Percentiles rank a stretch among this genome's conserved stretches.
These are phyloP conservation scores for Magnolia changhungtana DNA, from an alignment of 164 flowering plant genomes.

Conservation along the genomic window DNA sequence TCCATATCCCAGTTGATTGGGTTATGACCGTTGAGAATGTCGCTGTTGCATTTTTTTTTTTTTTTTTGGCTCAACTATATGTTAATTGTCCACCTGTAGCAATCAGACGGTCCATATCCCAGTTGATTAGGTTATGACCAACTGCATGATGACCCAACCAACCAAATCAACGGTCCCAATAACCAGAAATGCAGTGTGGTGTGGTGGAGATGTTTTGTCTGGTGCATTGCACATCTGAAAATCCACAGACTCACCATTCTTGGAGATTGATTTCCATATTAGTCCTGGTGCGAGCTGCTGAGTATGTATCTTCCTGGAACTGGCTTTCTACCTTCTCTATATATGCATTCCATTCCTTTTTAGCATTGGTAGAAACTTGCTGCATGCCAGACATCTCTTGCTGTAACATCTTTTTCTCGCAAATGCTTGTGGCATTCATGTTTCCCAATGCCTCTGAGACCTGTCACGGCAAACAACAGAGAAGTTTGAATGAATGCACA, in stretches of 20 bases:
- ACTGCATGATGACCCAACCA: not conserved
- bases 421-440: conserved; percentile 32
- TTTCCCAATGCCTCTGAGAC: conserved; percentile 54
- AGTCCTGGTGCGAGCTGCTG: conserved; percentile 41
- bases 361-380: conserved; percentile 39
- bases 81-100: no score
- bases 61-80: no score
- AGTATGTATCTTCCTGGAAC: conserved; percentile 49
- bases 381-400: conserved; percentile 49
- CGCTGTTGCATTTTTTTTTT: no score
- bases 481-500: not conserved
- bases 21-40: not conserved
- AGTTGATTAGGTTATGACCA: not conserved
- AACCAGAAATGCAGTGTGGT: not conserved
- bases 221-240: not conserved
- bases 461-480: conserved; percentile 27
- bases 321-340: conserved; percentile 36
- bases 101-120: no score
- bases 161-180: not conserved
- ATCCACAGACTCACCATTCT: conserved; percentile 42
- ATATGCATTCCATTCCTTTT: conserved; percentile 38
- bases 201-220: not conserved
- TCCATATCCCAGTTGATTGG: no score
- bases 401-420: conserved; percentile 38
- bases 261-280: conserved; percentile 40